phyloP scores from a whole-genome alignment of 345 rosid genomes.

The Eucalyptus globulus region DNA sequence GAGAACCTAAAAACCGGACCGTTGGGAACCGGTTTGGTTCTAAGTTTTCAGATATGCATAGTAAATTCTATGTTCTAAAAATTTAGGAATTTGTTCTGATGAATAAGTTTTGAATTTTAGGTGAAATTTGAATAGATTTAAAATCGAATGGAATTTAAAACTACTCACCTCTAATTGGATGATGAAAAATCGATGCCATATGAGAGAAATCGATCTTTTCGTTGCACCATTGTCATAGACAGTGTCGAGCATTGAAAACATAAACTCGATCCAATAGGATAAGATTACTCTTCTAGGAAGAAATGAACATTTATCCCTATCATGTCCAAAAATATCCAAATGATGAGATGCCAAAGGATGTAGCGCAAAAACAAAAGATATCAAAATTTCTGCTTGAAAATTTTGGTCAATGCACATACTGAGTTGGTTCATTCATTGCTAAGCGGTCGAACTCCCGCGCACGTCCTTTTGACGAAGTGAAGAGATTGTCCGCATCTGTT shows the following conservation, averaged over 20 bases:
- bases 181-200: neutral
- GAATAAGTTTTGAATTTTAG: too few relatives aligned
- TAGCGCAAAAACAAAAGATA: neutral
- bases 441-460: neutral
- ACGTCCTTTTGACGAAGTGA: neutral
- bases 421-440: neutral
- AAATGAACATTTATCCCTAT: neutral
- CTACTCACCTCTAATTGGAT: accelerated
- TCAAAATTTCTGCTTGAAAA: neutral
- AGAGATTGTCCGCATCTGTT: neutral
- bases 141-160: too few relatives aligned
- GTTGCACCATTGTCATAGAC: neutral
- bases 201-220: neutral
- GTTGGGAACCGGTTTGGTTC: too few relatives aligned
- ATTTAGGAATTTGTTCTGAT: too few relatives aligned
- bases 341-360: neutral
- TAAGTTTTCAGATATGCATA: too few relatives aligned
- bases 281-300: neutral
- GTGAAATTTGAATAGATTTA: accelerated
- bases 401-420: neutral
- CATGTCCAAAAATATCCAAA: neutral
- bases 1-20: accelerated
- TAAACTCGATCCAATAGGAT: neutral
- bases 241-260: neutral
- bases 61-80: too few relatives aligned